Percentiles rank a stretch among this genome's conserved stretches.
Evolutionary conservation across 805 yeast species (phyloP).

Genomic region (Candida endomychidarum): DNA sequence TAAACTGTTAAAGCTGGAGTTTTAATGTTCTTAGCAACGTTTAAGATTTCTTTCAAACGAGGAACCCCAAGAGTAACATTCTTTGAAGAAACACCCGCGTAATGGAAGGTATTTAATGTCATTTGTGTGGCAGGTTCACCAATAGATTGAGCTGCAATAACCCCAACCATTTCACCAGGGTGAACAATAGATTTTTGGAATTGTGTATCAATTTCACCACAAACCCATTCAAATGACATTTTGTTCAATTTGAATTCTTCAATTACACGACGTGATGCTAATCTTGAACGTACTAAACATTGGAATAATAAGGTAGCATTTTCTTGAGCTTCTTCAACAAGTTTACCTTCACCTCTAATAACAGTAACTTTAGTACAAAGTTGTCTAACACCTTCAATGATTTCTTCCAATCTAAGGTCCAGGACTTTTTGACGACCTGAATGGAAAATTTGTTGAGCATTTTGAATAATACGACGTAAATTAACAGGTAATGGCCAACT

Average conservation of each 20-base stretch:
- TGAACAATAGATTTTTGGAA: constrained; percentile 89
- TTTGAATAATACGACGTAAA: constrained; percentile 92
- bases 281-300: constrained; percentile 87
- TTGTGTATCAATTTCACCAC: constrained; percentile 92
- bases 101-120: constrained; percentile 97
- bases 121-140: constrained; percentile 99
- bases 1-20: constrained; percentile 99
- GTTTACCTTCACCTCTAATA: constrained; percentile 75
- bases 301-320: constrained; percentile 90
- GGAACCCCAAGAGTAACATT: constrained; percentile 97
- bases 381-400: constrained; percentile 68
- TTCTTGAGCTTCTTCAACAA: constrained; percentile 81
- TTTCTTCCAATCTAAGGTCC: constrained; percentile 81
- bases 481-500: constrained; percentile 98
- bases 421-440: constrained; percentile 88
- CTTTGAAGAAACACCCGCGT: constrained; percentile 96
- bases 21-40: constrained; percentile 96
- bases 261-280: constrained; percentile 85
- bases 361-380: constrained; percentile 69
- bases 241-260: constrained; percentile 86
- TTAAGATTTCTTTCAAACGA: constrained; percentile 94
- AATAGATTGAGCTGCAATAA: constrained; percentile 94
- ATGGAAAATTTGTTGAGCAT: constrained; percentile 95
- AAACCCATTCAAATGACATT: constrained; percentile 91
- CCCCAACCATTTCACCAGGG: constrained; percentile 99